A percentile compares a stretch with the other conserved stretches of the same genome.
Conservation (phyloP, 805 yeast species). For the Schwanniomyces polymorphus region DNA sequence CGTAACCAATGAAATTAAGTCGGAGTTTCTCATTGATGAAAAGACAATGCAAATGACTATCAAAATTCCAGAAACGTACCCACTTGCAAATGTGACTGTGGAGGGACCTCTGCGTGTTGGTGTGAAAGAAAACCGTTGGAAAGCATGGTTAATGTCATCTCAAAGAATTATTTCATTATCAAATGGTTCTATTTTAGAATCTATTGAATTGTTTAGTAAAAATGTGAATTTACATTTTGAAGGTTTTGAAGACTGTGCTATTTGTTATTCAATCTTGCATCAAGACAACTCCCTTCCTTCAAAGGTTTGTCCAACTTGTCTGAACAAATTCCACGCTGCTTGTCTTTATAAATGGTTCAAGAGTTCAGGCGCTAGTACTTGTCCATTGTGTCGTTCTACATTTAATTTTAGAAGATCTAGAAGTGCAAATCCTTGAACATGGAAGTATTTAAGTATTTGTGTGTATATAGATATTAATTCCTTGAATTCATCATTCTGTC, state of each 20-base stretch:
- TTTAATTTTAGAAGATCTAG: conserved; percentile 45
- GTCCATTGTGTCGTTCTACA: conserved; percentile 87
- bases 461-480: neutral
- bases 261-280: conserved; percentile 89
- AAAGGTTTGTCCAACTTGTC: conserved; percentile 85
- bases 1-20: conserved; percentile 65
- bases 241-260: conserved; percentile 96
- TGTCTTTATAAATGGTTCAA: conserved; percentile 97
- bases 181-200: conserved; percentile 68
- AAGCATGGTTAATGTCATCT: conserved; percentile 91
- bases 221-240: conserved; percentile 84
- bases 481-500: neutral
- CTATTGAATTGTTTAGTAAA: conserved; percentile 65
- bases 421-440: neutral
- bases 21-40: conserved; percentile 79
- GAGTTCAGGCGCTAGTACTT: conserved; percentile 86
- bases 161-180: conserved; percentile 77
- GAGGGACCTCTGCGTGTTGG: conserved; percentile 82
- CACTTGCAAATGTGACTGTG: conserved; percentile 72
- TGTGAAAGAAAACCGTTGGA: conserved; percentile 89
- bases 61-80: conserved; percentile 71
- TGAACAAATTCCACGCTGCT: conserved; percentile 91
- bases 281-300: conserved; percentile 90
- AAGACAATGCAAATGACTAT: conserved; percentile 80
- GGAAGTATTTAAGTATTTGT: neutral